Conservation (phyloP, 345 rosid species). For the Arabis alpina region DNA sequence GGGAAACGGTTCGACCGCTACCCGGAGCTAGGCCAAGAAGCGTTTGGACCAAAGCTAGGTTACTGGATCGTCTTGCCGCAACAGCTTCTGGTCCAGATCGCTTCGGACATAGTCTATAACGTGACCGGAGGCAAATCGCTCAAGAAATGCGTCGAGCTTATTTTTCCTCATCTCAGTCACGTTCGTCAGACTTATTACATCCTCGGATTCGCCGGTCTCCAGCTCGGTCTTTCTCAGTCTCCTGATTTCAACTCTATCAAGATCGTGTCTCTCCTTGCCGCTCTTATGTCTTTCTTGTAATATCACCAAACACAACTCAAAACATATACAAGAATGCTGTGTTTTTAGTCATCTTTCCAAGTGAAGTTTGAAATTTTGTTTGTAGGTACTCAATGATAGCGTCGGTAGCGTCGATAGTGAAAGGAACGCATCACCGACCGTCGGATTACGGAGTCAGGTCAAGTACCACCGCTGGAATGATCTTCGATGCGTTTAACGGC, state of each 20-base stretch:
- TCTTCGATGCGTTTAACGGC: constrained; percentile 46
- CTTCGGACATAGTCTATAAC: constrained; percentile 68
- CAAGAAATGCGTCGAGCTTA: constrained; percentile 58
- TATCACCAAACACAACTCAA: constrained; percentile 8
- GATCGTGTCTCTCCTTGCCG: constrained; percentile 77
- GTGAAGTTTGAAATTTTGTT: background rate
- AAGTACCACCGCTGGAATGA: constrained; percentile 25
- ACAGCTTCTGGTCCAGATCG: constrained; percentile 73
- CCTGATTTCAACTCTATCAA: constrained; percentile 88
- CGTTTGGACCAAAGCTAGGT: constrained; percentile 81
- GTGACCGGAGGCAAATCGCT: constrained; percentile 82
- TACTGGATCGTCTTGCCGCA: constrained; percentile 83
- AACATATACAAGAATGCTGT: background rate
- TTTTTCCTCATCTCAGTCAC: constrained; percentile 48
- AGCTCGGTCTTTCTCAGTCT: constrained; percentile 72
- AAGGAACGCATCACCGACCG: constrained; percentile 39
- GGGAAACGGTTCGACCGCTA: constrained; percentile 81
- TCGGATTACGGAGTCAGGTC: constrained; percentile 43
- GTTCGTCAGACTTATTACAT: constrained; percentile 66
- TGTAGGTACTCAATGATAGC: constrained; percentile 45
- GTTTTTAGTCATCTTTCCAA: background rate
- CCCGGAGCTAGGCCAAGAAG: constrained; percentile 82
- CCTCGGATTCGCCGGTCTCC: constrained; percentile 68
- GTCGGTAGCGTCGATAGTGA: constrained; percentile 37
- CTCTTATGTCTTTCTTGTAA: constrained; percentile 69